Evolutionary conservation across 2,329 filamentous ascomycete genomes (phyloP).

Genomic region (Penicillium vulpinum): DNA sequence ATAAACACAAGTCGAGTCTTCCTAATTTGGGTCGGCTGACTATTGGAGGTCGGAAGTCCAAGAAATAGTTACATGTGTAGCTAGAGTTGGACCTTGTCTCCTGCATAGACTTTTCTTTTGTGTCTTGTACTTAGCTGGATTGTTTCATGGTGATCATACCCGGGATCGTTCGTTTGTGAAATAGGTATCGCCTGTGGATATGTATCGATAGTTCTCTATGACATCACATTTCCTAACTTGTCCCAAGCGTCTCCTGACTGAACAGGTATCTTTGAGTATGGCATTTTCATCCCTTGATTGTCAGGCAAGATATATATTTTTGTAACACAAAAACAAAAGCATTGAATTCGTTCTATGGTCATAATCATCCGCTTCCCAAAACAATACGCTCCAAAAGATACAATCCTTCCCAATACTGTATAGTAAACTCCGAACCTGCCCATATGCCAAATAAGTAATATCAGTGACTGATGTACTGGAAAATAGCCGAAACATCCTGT

Average conservation of each 20-base stretch:
- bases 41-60: slow-evolving; percentile 63
- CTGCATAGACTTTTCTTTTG: not conserved
- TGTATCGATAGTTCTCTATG: not conserved
- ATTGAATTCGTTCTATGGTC: not conserved
- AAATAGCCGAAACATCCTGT: slow-evolving; percentile 84
- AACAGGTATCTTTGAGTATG: not conserved
- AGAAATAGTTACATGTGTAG: slow-evolving; percentile 29
- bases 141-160: slow-evolving; percentile 26
- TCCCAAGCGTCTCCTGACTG: not conserved
- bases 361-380: slow-evolving; percentile 1
- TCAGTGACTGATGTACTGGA: slow-evolving; percentile 96
- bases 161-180: not conserved
- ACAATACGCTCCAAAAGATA: not conserved
- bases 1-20: slow-evolving; percentile 63
- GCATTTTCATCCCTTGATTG: not conserved
- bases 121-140: slow-evolving; percentile 2
- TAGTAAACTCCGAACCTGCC: not conserved
- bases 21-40: slow-evolving; percentile 70
- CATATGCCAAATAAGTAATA: not conserved
- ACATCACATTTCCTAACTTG: not conserved
- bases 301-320: not conserved
- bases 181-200: not conserved
- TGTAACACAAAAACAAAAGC: not conserved
- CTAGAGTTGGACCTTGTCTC: not conserved
- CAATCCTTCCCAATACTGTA: not conserved